Percentiles rank a stretch among this genome's conserved stretches.
phyloP scores from a whole-genome alignment of 805 yeast species.

The Zygoascus bituminiphila region DNA sequence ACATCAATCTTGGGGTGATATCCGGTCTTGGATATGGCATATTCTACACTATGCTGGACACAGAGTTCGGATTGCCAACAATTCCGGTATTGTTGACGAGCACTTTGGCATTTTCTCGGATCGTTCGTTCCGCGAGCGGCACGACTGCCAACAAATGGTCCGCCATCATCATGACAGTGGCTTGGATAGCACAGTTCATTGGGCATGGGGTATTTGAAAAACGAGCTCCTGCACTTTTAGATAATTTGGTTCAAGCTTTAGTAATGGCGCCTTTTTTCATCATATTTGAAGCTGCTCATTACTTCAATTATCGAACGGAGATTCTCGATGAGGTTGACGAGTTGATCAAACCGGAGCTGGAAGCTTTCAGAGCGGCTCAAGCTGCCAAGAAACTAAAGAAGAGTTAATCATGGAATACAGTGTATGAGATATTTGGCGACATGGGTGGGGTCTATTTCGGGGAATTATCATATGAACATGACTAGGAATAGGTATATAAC shows the following conservation, averaged over 20 bases:
- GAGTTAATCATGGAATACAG: too few species aligned
- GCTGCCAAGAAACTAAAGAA: not conserved
- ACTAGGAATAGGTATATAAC: too few species aligned
- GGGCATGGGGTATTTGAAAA: constrained; percentile 82
- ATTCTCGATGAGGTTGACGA: constrained; percentile 43
- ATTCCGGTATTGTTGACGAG: constrained; percentile 32
- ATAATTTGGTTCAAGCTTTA: constrained; percentile 74
- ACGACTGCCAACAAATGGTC: constrained; percentile 20
- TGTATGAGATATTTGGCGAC: too few species aligned
- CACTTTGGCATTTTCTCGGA: constrained; percentile 22
- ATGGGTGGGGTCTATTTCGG: too few species aligned
- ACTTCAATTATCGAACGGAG: constrained; percentile 51
- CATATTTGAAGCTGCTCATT: constrained; percentile 63
- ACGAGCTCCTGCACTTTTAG: constrained; percentile 80
- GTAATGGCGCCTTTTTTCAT: constrained; percentile 91
- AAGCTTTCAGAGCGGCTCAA: not conserved
- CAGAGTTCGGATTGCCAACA: constrained; percentile 39
- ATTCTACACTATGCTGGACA: constrained; percentile 55
- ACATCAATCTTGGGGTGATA: constrained; percentile 40
- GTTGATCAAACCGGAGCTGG: constrained; percentile 22
- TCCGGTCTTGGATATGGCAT: constrained; percentile 41
- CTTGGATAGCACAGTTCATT: constrained; percentile 80
- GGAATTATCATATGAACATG: too few species aligned
- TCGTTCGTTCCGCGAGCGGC: constrained; percentile 6
- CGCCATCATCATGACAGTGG: constrained; percentile 36